These are phyloP conservation scores for Pseudohalonectria lignicola DNA, from an alignment of 2,329 filamentous ascomycete species.

Conservation along the genomic window DNA sequence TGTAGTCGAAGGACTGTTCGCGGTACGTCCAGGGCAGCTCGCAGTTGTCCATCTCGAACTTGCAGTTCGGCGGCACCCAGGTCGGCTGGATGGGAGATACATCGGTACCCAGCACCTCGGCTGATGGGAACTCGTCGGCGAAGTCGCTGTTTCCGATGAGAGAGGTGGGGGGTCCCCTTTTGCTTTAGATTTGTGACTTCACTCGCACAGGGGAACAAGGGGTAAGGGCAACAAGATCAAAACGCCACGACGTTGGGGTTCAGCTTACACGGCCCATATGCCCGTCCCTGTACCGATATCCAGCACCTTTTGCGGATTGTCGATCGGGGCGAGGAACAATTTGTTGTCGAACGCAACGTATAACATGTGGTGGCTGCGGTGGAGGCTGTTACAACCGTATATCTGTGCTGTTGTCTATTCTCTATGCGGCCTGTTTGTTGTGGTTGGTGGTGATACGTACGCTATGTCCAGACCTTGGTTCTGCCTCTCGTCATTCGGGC, in stretches of 20 bases:
- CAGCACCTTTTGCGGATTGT: slow-evolving; percentile 8
- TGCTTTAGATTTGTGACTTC: too few relatives aligned
- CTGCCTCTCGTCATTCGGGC: slow-evolving; percentile 18
- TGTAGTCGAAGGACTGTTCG: slow-evolving; percentile 40
- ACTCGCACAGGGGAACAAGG: neutral
- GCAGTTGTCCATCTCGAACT: slow-evolving; percentile 54
- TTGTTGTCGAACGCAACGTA: slow-evolving; percentile 5
- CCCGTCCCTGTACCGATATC: slow-evolving; percentile 13
- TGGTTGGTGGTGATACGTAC: slow-evolving; percentile 4
- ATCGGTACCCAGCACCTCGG: slow-evolving; percentile 33
- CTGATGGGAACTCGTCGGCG: slow-evolving; percentile 23
- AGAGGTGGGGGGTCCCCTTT: neutral
- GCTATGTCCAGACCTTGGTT: slow-evolving; percentile 18
- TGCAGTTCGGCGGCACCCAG: slow-evolving; percentile 47
- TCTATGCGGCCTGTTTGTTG: too few relatives aligned
- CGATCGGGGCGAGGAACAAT: slow-evolving; percentile 9
- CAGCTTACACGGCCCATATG: slow-evolving; percentile 11
- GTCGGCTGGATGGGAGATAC: slow-evolving; percentile 39
- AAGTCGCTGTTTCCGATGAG: slow-evolving; percentile 23
- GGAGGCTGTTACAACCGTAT: neutral
- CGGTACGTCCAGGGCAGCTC: slow-evolving; percentile 37
- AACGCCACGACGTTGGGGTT: too few relatives aligned
- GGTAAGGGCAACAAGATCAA: neutral
- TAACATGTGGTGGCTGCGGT: slow-evolving; percentile 5
- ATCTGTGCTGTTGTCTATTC: too few relatives aligned